Percentiles rank a stretch among this genome's conserved stretches.
phyloP scores from a whole-genome alignment of 1,284 basidiomycete species.

The Lignosus rhinocerotis region DNA sequence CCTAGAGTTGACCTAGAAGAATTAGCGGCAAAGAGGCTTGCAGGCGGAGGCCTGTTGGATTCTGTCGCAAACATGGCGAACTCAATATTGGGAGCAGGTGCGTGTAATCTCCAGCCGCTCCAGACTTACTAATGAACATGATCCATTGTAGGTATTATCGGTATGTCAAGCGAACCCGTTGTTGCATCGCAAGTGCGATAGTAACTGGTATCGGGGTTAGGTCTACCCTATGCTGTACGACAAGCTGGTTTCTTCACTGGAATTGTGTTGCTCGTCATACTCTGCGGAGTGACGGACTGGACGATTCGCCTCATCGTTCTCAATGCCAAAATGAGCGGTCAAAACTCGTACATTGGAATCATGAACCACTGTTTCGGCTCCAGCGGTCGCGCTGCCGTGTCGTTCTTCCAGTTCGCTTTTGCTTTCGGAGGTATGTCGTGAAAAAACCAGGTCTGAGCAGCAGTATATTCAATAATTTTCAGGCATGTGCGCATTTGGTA shows the following conservation, averaged over 20 bases:
- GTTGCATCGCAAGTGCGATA: neutral
- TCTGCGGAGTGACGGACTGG: slow-evolving; percentile 94
- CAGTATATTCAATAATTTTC: slow-evolving; percentile 3
- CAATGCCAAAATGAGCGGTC: slow-evolving; percentile 94
- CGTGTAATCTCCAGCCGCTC: slow-evolving; percentile 3
- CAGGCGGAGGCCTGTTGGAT: slow-evolving; percentile 81
- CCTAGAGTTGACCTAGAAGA: slow-evolving; percentile 58
- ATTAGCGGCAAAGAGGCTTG: slow-evolving; percentile 61
- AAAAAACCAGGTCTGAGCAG: neutral
- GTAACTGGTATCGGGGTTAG: slow-evolving; percentile 39
- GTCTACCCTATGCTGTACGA: slow-evolving; percentile 88
- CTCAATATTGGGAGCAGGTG: slow-evolving; percentile 93
- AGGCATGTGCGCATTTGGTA: slow-evolving; percentile 97
- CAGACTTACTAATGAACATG: too few species aligned
- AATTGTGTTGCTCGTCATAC: slow-evolving; percentile 73
- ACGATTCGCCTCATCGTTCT: slow-evolving; percentile 95
- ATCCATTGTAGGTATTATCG: slow-evolving; percentile 71
- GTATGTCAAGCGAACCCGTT: slow-evolving; percentile 40
- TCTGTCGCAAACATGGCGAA: slow-evolving; percentile 95
- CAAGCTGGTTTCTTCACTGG: slow-evolving; percentile 94
- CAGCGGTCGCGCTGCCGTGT: slow-evolving; percentile 87
- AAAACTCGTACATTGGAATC: slow-evolving; percentile 93
- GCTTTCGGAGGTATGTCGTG: slow-evolving; percentile 83
- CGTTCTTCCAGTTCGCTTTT: slow-evolving; percentile 97
- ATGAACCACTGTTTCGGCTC: slow-evolving; percentile 95